Base-by-base conservation (phyloP, 1,284 basidiomycete genomes). In the Trametes polyzona region DNA sequence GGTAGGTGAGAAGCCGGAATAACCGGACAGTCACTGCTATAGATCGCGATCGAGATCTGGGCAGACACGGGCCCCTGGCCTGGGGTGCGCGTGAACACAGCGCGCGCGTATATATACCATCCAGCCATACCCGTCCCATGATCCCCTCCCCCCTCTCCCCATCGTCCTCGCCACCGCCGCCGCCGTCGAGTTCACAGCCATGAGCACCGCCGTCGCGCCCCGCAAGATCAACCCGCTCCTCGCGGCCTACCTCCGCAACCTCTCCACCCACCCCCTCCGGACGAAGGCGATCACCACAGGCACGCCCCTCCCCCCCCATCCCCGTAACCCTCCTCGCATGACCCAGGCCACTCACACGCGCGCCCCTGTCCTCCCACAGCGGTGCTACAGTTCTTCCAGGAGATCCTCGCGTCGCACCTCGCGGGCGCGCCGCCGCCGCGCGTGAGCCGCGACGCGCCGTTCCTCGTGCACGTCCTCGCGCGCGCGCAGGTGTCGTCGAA, bases 211-310 rank as follows among this genome's bases (percentile, higher is more conserved):
- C 29, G 64, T 54, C 27, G 58, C 61, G 8, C 55, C 67, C 19
- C 79, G 72, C 52, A 69, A 72, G 23, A 67, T 77, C 29, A 76
- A 85, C 64, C 80, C 85, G 21, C 75, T 90, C 32, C 79, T 92
- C 33, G 78, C 80, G 23, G 80, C 76, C 44, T 92, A 92, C 69
- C 78, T 92, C 8, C 68, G 74, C 10, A 81, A 88, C 65, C 82
- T 93, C 41, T 74, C 81, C 1, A 67, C 75, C 5, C 78, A 91
- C 67, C 91, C 91, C 3, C 75, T 93, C 49, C 79, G 88, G 47
- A 93, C 90, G 30, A 93, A 93, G 73, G 81, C 85, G 11, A 64
- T 87, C 60, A 92, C 90, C 1, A 82, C 85, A 59, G 85, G 88
- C 85, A 61, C 42, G 73, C 49, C 24, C 30, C 37, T 32, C 12